Conservation (phyloP, 2,329 filamentous ascomycete species). For the Ustulina deusta region DNA sequence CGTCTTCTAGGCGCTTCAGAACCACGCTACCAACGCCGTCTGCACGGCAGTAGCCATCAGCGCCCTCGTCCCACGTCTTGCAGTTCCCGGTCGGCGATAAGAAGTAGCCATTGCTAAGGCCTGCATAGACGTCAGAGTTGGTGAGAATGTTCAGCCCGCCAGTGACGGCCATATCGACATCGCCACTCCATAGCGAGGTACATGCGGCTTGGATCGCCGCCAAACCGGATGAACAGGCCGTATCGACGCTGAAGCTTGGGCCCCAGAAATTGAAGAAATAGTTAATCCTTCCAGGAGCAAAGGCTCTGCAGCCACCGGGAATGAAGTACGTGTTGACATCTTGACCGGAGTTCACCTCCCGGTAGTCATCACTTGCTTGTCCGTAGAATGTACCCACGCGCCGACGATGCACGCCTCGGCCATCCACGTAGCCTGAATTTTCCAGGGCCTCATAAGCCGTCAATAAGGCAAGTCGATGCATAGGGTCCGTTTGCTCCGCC, state of each 20-base stretch:
- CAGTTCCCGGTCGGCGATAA: slow-evolving; percentile 61
- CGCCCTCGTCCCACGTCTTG: slow-evolving; percentile 58
- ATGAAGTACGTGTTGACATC: slow-evolving; percentile 62
- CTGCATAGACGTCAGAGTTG: slow-evolving; percentile 72
- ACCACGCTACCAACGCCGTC: slow-evolving; percentile 43
- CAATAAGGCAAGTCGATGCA: slow-evolving; percentile 71
- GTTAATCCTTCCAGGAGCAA: slow-evolving; percentile 54
- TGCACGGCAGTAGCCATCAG: slow-evolving; percentile 59
- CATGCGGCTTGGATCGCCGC: slow-evolving; percentile 54
- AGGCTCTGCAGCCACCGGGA: slow-evolving; percentile 51
- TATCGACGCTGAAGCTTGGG: slow-evolving; percentile 47
- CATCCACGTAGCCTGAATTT: slow-evolving; percentile 60
- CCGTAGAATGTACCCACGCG: slow-evolving; percentile 44
- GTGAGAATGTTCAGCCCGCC: slow-evolving; percentile 73
- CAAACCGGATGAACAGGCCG: slow-evolving; percentile 49
- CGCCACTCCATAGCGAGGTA: slow-evolving; percentile 70
- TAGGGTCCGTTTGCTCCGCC: slow-evolving; percentile 65
- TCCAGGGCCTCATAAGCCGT: slow-evolving; percentile 77
- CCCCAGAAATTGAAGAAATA: slow-evolving; percentile 52
- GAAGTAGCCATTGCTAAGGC: slow-evolving; percentile 72
- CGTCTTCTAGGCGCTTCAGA: slow-evolving; percentile 49
- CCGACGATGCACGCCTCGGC: slow-evolving; percentile 24
- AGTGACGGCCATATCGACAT: slow-evolving; percentile 72
- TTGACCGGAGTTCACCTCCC: slow-evolving; percentile 72
- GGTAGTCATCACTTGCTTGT: slow-evolving; percentile 57